Percentiles rank a stretch among this genome's conserved stretches.
These are phyloP conservation scores for Citrus hindsii DNA, from an alignment of 345 rosid genomes.

Conservation along the genomic window DNA sequence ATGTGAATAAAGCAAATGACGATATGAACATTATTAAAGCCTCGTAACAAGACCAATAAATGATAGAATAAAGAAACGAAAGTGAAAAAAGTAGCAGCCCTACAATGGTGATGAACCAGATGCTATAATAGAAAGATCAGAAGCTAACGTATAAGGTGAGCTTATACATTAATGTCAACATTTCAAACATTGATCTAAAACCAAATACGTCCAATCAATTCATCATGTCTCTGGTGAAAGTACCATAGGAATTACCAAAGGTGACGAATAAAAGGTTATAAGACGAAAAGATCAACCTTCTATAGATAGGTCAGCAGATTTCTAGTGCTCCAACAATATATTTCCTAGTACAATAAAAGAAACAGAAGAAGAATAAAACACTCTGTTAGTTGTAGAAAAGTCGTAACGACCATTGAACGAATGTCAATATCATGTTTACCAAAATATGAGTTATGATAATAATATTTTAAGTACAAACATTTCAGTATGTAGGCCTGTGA, in stretches of 20 bases:
- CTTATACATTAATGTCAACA: neutral
- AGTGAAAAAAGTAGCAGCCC: too few relatives aligned
- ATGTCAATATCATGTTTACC: neutral
- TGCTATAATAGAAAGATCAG: too few relatives aligned
- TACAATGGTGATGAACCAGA: too few relatives aligned
- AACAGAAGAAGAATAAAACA: neutral
- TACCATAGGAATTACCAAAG: neutral
- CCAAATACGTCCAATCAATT: neutral
- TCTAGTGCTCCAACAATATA: conserved; percentile 52
- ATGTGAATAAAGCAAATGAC: too few relatives aligned
- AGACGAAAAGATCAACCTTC: conserved; percentile 32
- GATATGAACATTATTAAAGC: too few relatives aligned
- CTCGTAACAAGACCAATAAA: too few relatives aligned
- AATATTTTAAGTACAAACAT: neutral
- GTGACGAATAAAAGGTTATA: neutral
- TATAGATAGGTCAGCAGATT: conserved; percentile 34
- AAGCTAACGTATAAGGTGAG: too few relatives aligned
- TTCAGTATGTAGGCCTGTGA: neutral
- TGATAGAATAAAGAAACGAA: too few relatives aligned
- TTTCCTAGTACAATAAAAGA: conserved; percentile 25
- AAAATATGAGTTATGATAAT: neutral
- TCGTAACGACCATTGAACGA: neutral
- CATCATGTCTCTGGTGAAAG: neutral
- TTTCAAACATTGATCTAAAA: neutral
- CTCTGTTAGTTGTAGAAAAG: neutral